These are phyloP conservation scores for Chenopodium suecicum DNA, from an alignment of 148 eudicot genomes.

Conservation along the genomic window DNA sequence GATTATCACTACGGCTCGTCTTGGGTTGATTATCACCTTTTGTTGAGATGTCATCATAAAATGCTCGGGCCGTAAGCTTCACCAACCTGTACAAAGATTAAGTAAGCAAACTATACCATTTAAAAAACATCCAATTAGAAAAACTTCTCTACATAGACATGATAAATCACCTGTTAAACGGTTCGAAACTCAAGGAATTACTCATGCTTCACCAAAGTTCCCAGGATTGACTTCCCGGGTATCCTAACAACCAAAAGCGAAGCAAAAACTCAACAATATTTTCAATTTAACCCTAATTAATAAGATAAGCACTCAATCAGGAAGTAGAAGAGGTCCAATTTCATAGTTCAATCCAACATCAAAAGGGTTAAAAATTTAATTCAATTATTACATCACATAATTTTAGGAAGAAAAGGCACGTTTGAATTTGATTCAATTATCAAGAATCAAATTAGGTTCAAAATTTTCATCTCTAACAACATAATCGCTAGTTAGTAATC, in stretches of 20 bases:
- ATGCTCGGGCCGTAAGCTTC: constrained; percentile 87
- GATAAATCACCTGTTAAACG: constrained; percentile 37
- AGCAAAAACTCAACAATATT: not conserved
- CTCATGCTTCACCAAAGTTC: constrained; percentile 5
- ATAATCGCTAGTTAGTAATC: no score
- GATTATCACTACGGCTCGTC: constrained; percentile 72
- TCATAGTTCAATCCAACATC: no score
- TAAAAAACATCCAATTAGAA: not conserved
- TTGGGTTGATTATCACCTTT: constrained; percentile 86
- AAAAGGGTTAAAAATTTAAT: no score
- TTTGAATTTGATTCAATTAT: no score
- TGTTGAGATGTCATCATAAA: constrained; percentile 81
- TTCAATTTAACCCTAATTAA: no score
- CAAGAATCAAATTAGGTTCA: no score
- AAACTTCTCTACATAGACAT: not conserved
- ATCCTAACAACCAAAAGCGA: not conserved
- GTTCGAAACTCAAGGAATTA: constrained; percentile 36
- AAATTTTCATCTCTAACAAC: no score
- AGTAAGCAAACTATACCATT: not conserved
- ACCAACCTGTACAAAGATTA: constrained; percentile 55
- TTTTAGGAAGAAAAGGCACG: no score
- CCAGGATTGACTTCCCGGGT: not conserved
- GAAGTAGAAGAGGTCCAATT: no score
- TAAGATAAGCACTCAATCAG: no score
- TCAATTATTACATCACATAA: no score